These are phyloP conservation scores for Nissolia schottii DNA, from an alignment of 306 rosid genomes.

Conservation along the genomic window DNA sequence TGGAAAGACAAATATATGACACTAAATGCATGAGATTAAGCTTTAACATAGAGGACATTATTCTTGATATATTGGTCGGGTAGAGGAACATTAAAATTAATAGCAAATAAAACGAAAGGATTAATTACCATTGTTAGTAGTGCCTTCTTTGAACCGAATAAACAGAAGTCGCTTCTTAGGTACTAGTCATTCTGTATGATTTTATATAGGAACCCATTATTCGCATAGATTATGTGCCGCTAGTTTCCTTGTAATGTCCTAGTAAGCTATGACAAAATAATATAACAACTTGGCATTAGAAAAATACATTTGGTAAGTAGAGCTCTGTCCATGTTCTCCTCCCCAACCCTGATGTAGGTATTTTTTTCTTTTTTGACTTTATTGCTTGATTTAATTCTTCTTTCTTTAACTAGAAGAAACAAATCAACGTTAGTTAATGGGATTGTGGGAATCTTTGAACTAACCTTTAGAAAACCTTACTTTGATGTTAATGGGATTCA, in stretches of 20 bases:
- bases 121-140: constrained; percentile 33
- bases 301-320: constrained; percentile 4
- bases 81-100: neutral
- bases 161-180: constrained; percentile 3
- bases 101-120: neutral
- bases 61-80: neutral
- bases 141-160: constrained; percentile 5
- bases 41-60: neutral
- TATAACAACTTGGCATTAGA: constrained; percentile 28
- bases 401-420: neutral
- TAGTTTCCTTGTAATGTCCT: neutral
- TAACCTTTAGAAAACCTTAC: too few species aligned
- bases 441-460: constrained; percentile 12
- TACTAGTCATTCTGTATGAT: neutral
- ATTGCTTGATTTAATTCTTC: constrained; percentile 23
- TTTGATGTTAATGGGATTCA: too few species aligned
- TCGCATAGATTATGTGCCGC: neutral
- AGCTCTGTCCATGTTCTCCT: neutral
- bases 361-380: too few species aligned
- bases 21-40: neutral
- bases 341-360: constrained; percentile 19
- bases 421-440: too few species aligned
- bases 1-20: too few species aligned
- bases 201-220: constrained; percentile 3
- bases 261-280: constrained; percentile 24